Percentiles rank a stretch among this genome's conserved stretches.
Conservation (phyloP, 345 rosid species). For the Raphanus raphanistrum region DNA sequence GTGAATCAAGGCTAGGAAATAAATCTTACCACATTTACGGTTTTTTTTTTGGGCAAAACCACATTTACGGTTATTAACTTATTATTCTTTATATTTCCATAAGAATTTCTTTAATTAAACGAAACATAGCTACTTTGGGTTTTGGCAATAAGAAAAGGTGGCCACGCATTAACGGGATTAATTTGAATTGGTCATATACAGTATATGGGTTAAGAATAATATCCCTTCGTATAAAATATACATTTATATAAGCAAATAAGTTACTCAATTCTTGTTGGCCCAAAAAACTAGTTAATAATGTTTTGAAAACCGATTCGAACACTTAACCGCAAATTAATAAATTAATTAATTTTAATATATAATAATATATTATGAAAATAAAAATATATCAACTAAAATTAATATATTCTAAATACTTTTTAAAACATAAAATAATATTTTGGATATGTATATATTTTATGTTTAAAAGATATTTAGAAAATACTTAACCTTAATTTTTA, state of each 20-base stretch:
- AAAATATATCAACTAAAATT: too few relatives aligned
- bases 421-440: too few relatives aligned
- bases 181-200: background rate
- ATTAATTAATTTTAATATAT: too few relatives aligned
- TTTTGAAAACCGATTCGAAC: too few relatives aligned
- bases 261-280: background rate
- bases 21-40: background rate
- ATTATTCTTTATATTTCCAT: background rate
- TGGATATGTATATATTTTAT: too few relatives aligned
- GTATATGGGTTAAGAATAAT: background rate
- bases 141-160: background rate
- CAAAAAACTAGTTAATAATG: background rate
- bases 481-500: too few relatives aligned
- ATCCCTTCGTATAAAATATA: background rate
- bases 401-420: too few relatives aligned
- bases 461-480: too few relatives aligned
- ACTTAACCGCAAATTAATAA: too few relatives aligned
- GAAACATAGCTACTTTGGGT: background rate
- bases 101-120: background rate
- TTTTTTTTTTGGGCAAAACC: too few relatives aligned
- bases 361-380: too few relatives aligned
- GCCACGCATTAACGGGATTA: slow-evolving; percentile 1
- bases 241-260: background rate
- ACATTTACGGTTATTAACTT: background rate
- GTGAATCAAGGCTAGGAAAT: background rate